These are phyloP conservation scores for Amoeboaphelidium protococcarum DNA, from an alignment of 371 early-diverging fungal genomes.

Conservation along the genomic window DNA sequence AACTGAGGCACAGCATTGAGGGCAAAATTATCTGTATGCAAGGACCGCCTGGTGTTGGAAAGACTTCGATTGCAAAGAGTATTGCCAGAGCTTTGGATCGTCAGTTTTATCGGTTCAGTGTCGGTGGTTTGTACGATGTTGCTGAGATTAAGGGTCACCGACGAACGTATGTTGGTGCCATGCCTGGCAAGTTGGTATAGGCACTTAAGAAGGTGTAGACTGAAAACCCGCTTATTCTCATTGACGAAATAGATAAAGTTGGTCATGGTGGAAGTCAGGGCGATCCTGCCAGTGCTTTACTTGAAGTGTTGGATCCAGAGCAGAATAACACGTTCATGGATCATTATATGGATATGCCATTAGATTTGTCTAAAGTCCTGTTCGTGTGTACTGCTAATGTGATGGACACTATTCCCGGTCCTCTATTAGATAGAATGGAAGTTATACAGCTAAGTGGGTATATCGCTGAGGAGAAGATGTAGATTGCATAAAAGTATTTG, in stretches of 20 bases:
- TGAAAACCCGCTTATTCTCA: constrained; percentile 81
- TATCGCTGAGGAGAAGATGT: constrained; percentile 81
- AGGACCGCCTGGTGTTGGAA: constrained; percentile 90
- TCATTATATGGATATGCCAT: constrained; percentile 93
- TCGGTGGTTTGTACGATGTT: constrained; percentile 87
- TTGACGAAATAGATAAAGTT: constrained; percentile 91
- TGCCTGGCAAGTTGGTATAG: constrained; percentile 95
- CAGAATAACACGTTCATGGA: constrained; percentile 87
- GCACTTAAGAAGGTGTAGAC: constrained; percentile 90
- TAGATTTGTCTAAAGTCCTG: constrained; percentile 80
- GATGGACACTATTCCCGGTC: constrained; percentile 80
- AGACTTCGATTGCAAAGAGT: constrained; percentile 87
- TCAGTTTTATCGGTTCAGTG: constrained; percentile 86
- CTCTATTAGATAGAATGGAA: constrained; percentile 91
- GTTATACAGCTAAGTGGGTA: constrained; percentile 83
- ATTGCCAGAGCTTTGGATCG: constrained; percentile 80
- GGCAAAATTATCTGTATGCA: constrained; percentile 86
- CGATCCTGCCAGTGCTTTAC: constrained; percentile 80
- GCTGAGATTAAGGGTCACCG: constrained; percentile 96
- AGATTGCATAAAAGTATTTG: constrained; percentile 72
- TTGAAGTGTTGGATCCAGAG: constrained; percentile 87
- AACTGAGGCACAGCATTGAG: constrained; percentile 70
- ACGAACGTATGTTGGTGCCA: constrained; percentile 92
- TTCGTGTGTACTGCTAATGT: constrained; percentile 95
- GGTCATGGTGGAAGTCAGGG: constrained; percentile 74